These are phyloP conservation scores for Xenoacremonium recifei DNA, from an alignment of 2,329 filamentous ascomycete species.

Conservation along the genomic window DNA sequence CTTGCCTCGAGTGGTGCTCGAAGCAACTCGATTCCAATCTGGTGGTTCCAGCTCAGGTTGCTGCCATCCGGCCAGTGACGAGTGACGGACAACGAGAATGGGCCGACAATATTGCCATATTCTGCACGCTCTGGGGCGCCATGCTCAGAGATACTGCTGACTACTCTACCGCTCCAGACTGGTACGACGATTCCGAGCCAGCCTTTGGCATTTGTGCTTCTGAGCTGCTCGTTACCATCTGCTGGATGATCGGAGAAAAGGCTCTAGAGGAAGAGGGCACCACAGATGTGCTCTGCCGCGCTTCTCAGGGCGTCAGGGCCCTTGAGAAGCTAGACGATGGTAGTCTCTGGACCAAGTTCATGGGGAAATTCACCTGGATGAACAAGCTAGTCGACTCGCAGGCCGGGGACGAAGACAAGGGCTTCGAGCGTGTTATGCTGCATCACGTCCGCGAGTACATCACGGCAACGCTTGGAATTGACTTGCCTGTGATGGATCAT, in stretches of 20 bases:
- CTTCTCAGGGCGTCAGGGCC: slow-evolving; percentile 7
- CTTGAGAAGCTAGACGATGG: slow-evolving; percentile 10
- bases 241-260: slow-evolving; percentile 23
- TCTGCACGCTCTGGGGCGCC: slow-evolving; percentile 22
- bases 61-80: slow-evolving; percentile 11
- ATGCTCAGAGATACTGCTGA: slow-evolving; percentile 15
- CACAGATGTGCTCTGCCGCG: slow-evolving; percentile 10
- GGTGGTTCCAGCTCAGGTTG: slow-evolving; percentile 13
- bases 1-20: slow-evolving; percentile 20
- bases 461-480: slow-evolving; percentile 13
- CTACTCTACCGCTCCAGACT: slow-evolving; percentile 10
- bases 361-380: slow-evolving; percentile 23
- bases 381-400: slow-evolving; percentile 14
- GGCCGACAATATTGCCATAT: slow-evolving; percentile 21
- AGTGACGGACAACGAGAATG: slow-evolving; percentile 13
- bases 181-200: slow-evolving; percentile 20
- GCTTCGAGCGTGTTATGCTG: slow-evolving; percentile 16
- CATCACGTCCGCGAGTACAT: slow-evolving; percentile 17
- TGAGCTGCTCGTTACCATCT: slow-evolving; percentile 23
- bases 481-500: slow-evolving; percentile 13
- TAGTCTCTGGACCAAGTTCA: slow-evolving; percentile 18
- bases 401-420: slow-evolving; percentile 13
- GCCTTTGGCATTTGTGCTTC: slow-evolving; percentile 23
- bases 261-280: background rate
- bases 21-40: slow-evolving; percentile 14